Percentiles rank a stretch among this genome's conserved stretches.
Evolutionary conservation across 2,329 filamentous ascomycete species (phyloP).

Genomic region (Colletotrichum horii): DNA sequence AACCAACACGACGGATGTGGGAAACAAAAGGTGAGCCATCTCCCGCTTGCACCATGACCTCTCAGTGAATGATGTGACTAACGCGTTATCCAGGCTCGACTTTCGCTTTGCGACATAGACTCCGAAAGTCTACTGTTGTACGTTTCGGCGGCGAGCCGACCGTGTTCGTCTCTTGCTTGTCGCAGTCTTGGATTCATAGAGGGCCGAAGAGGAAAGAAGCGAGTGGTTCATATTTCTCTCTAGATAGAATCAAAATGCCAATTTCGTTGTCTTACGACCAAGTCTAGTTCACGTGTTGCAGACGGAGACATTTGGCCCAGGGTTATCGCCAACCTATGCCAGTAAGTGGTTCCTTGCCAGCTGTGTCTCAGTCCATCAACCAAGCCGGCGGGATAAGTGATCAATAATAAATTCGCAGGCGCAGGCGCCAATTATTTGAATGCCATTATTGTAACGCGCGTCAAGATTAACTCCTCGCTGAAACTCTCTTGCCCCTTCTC

Average conservation of each 20-base stretch:
- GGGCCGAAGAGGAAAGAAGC: rapidly evolving
- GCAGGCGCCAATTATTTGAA: background rate
- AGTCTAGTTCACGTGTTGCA: rapidly evolving
- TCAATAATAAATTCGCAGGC: background rate
- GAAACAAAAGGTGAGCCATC: constrained; percentile 45
- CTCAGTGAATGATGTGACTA: background rate
- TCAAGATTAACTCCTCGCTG: background rate
- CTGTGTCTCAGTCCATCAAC: background rate
- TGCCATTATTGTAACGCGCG: background rate
- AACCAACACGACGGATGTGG: constrained; percentile 47
- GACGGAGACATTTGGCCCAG: background rate
- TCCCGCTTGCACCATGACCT: rapidly evolving
- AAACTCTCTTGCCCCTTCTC: background rate
- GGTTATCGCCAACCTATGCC: background rate
- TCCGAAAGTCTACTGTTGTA: rapidly evolving
- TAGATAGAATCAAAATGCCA: background rate
- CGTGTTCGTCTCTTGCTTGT: background rate
- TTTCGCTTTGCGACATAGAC: constrained; percentile 15
- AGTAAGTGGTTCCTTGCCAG: background rate
- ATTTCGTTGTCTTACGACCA: rapidly evolving
- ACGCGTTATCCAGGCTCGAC: background rate
- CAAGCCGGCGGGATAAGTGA: background rate
- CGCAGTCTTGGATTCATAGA: background rate
- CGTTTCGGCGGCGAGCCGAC: rapidly evolving
- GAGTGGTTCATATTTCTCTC: rapidly evolving